These are phyloP conservation scores for Lepiota brunneoincarnata DNA, from an alignment of 768 basidiomycete genomes.

Conservation along the genomic window DNA sequence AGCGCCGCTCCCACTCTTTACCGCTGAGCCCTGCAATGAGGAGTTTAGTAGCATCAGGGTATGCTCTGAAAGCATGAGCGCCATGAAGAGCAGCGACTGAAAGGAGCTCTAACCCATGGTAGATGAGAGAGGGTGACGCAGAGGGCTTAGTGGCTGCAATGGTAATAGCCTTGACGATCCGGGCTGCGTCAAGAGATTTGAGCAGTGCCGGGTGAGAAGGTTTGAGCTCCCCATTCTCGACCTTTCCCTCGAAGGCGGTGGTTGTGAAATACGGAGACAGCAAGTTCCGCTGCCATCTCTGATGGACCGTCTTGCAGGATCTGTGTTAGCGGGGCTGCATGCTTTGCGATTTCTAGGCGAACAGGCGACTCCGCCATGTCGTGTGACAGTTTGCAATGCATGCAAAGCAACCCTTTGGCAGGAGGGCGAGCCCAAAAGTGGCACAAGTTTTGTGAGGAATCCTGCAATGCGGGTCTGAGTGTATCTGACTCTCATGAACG, in stretches of 20 bases:
- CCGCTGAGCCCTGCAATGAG: slow-evolving; percentile 56
- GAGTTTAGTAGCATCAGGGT: slow-evolving; percentile 43
- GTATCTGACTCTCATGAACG: not conserved
- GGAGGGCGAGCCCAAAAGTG: slow-evolving; percentile 44
- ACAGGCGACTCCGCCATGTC: slow-evolving; percentile 54
- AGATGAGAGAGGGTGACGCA: slow-evolving; percentile 39
- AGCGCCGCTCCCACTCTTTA: slow-evolving; percentile 51
- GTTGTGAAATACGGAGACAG: slow-evolving; percentile 44
- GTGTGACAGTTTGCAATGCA: slow-evolving; percentile 56
- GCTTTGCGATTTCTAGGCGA: slow-evolving; percentile 48
- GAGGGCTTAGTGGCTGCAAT: slow-evolving; percentile 42
- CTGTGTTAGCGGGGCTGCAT: slow-evolving; percentile 38
- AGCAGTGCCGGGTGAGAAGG: slow-evolving; percentile 36
- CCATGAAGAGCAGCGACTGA: slow-evolving; percentile 42
- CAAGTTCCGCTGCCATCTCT: slow-evolving; percentile 50
- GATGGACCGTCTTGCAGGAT: slow-evolving; percentile 49
- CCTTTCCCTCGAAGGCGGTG: slow-evolving; percentile 35
- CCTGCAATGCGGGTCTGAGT: slow-evolving; percentile 29
- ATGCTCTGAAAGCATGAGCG: slow-evolving; percentile 39
- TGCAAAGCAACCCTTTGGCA: slow-evolving; percentile 54
- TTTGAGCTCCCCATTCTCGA: slow-evolving; percentile 21
- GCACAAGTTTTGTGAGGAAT: slow-evolving; percentile 53
- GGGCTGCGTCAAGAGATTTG: slow-evolving; percentile 39
- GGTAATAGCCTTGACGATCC: slow-evolving; percentile 40
- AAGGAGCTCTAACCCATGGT: slow-evolving; percentile 52